phyloP scores from a whole-genome alignment of 1,284 basidiomycete genomes.

The Pseudozyma tsukubaensis region DNA sequence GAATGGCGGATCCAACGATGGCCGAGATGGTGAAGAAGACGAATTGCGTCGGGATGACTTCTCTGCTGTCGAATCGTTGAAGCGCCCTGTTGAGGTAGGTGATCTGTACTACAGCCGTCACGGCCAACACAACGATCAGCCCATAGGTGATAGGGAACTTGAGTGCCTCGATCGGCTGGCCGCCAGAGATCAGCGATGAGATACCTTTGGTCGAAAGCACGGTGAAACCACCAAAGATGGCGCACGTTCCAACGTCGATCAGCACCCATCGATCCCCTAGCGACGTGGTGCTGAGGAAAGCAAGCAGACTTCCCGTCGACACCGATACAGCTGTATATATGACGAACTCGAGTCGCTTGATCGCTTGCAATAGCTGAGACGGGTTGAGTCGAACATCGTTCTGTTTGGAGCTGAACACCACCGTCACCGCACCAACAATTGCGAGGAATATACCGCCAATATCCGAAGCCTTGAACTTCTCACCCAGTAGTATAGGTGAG shows the following conservation, averaged over 20 bases:
- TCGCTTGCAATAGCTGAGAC: conserved; percentile 49
- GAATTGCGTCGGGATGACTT: conserved; percentile 82
- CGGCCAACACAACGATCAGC: conserved; percentile 75
- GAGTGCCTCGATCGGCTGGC: conserved; percentile 48
- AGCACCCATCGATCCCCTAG: conserved; percentile 79
- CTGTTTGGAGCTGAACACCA: conserved; percentile 82
- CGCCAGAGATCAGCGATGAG: conserved; percentile 75
- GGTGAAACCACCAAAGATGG: conserved; percentile 82
- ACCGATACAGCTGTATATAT: conserved; percentile 53
- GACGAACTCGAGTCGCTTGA: conserved; percentile 58
- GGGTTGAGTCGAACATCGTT: conserved; percentile 55
- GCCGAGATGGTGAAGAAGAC: conserved; percentile 81
- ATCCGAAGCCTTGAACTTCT: conserved; percentile 74
- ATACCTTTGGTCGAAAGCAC: conserved; percentile 93
- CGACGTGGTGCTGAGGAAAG: conserved; percentile 72
- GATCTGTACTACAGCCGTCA: conserved; percentile 89
- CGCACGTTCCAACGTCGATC: conserved; percentile 88
- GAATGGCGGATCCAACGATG: conserved; percentile 89
- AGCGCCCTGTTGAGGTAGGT: conserved; percentile 82
- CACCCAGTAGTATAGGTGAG: conserved; percentile 81
- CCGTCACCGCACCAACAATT: conserved; percentile 70
- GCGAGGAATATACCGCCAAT: conserved; percentile 76
- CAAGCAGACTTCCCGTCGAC: conserved; percentile 34
- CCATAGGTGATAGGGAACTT: conserved; percentile 61
- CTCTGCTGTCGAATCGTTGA: conserved; percentile 61